Evolutionary conservation across 768 basidiomycete species (phyloP).

Genomic region (Peribolospora kevripleyi): DNA sequence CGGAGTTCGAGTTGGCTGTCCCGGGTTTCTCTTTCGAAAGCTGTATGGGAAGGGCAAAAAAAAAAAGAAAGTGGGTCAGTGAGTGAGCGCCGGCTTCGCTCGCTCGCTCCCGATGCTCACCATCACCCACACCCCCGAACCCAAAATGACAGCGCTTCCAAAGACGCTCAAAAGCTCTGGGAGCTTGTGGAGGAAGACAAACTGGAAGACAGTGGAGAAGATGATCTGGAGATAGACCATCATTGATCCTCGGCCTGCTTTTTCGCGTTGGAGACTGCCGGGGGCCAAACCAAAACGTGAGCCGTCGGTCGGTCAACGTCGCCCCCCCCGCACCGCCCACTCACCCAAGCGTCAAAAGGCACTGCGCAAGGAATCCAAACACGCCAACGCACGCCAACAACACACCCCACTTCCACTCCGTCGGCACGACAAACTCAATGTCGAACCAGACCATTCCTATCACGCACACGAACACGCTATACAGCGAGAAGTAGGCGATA

Average conservation of each 20-base stretch:
- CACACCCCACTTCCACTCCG: constrained; percentile 3
- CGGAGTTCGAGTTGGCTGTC: too few species aligned
- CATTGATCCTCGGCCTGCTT: constrained; percentile 37
- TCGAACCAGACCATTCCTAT: constrained; percentile 10
- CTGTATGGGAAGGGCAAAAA: too few species aligned
- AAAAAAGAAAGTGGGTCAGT: too few species aligned
- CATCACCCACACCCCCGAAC: constrained; percentile 38
- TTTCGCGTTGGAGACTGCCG: constrained; percentile 30
- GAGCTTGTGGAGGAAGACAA: constrained; percentile 35
- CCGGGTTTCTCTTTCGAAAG: too few species aligned
- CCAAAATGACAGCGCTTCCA: constrained; percentile 41
- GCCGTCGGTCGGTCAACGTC: too few species aligned
- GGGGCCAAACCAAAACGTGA: too few species aligned
- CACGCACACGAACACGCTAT: constrained; percentile 27
- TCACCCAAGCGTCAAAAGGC: constrained; percentile 33
- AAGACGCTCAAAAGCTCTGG: constrained; percentile 36
- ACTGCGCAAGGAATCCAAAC: constrained; percentile 23
- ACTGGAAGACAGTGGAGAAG: constrained; percentile 26
- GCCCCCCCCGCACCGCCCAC: too few species aligned
- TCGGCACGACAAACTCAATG: neutral
- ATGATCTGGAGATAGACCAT: constrained; percentile 34
- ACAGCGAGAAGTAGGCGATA: constrained; percentile 38
- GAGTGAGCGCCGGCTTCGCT: too few species aligned
- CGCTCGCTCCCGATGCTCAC: constrained; percentile 17
- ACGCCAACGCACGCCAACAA: constrained; percentile 19